Evolutionary conservation across 805 yeast species (phyloP).

Genomic region (Kockiozyma suomiensis): DNA sequence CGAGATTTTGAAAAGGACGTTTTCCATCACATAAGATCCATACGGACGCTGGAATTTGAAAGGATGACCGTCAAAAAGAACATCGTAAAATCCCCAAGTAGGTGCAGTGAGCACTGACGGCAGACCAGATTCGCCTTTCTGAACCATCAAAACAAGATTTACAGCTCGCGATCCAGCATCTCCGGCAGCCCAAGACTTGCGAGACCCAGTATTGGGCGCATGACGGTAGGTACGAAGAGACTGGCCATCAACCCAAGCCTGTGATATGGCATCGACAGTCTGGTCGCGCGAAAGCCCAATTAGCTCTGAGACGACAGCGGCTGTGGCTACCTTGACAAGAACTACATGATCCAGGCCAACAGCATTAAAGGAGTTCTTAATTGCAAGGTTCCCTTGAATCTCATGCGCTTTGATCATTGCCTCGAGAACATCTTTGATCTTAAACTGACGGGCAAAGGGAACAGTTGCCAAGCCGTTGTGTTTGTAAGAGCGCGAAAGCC

Average conservation of each 20-base stretch:
- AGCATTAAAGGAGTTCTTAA: constrained; percentile 61
- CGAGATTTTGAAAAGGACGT: constrained; percentile 61
- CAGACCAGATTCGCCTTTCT: constrained; percentile 57
- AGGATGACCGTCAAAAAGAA: constrained; percentile 55
- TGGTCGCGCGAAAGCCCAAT: constrained; percentile 55
- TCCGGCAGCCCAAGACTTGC: constrained; percentile 72
- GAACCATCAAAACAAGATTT: constrained; percentile 55
- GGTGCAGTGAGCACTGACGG: constrained; percentile 60
- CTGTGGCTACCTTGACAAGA: constrained; percentile 61
- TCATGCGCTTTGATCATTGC: constrained; percentile 67
- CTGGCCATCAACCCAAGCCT: constrained; percentile 65
- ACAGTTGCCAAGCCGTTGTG: constrained; percentile 44
- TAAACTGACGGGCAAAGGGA: constrained; percentile 48
- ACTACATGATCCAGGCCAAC: constrained; percentile 65
- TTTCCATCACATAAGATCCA: constrained; percentile 65
- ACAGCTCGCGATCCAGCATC: constrained; percentile 64
- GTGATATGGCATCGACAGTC: constrained; percentile 58
- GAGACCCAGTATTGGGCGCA: constrained; percentile 64
- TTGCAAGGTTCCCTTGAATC: constrained; percentile 60
- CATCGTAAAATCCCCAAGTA: constrained; percentile 68
- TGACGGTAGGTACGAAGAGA: constrained; percentile 63
- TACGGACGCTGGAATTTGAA: constrained; percentile 58
- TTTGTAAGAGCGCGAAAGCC: constrained; percentile 52
- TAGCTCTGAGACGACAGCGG: constrained; percentile 61
- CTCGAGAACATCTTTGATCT: constrained; percentile 54